Conservation (phyloP, 2,329 filamentous ascomycete genomes). For the Alternaria sp. region DNA sequence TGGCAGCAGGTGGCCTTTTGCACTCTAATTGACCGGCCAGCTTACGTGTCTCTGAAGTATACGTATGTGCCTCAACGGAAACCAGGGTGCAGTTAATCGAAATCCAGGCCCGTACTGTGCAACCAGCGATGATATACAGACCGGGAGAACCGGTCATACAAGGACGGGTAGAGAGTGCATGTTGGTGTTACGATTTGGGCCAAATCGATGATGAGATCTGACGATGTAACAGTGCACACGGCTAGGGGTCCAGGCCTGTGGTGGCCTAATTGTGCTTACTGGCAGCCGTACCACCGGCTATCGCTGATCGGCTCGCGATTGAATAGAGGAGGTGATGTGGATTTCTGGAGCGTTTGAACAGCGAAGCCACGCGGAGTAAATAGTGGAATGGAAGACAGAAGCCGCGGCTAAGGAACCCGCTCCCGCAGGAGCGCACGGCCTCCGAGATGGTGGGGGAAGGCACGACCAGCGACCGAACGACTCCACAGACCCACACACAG, state of each 20-base stretch:
- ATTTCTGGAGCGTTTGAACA: neutral
- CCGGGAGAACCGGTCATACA: constrained; percentile 16
- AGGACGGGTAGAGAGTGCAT: constrained; percentile 1
- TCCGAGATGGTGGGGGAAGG: constrained; percentile 20
- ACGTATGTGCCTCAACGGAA: neutral
- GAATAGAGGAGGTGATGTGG: neutral
- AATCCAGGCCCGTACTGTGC: neutral
- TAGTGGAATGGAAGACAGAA: neutral
- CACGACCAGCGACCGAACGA: constrained; percentile 11
- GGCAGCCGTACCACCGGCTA: neutral
- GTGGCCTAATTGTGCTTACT: neutral
- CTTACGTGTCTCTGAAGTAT: neutral
- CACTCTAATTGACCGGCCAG: neutral
- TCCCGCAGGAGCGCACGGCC: constrained; percentile 19
- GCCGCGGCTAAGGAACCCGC: constrained; percentile 11
- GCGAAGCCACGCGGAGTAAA: neutral
- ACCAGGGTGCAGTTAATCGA: neutral
- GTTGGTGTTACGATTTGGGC: constrained; percentile 2
- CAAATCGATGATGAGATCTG: constrained; percentile 4
- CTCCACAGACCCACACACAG: constrained; percentile 10
- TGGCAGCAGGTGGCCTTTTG: neutral
- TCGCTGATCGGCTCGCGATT: neutral
- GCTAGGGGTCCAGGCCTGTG: neutral
- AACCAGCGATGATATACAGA: neutral
- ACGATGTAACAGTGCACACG: constrained; percentile 3